Conservation (phyloP, 495 filamentous ascomycete genomes). For the Hyaloscypha finlandica region DNA sequence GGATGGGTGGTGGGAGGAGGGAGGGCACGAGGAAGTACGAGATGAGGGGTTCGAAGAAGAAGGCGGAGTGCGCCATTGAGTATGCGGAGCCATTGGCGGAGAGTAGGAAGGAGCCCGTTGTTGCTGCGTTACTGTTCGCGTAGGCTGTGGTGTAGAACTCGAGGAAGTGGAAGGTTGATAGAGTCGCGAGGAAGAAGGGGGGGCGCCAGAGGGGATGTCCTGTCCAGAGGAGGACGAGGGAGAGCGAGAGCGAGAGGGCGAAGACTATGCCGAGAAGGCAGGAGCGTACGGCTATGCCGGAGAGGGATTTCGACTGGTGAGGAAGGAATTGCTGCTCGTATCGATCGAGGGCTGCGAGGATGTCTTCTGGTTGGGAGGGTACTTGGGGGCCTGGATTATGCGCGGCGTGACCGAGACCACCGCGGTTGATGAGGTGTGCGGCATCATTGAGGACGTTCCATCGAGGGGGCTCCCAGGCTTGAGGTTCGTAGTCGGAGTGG, state of each 20-base stretch:
- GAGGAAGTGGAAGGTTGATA: slow-evolving; percentile 91
- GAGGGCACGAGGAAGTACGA: slow-evolving; percentile 61
- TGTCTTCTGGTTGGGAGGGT: slow-evolving; percentile 5
- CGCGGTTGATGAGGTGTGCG: slow-evolving; percentile 13
- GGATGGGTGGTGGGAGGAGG: slow-evolving; percentile 38
- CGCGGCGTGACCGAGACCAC: slow-evolving; percentile 15
- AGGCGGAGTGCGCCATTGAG: slow-evolving; percentile 75
- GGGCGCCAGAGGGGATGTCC: slow-evolving; percentile 71
- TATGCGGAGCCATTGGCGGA: slow-evolving; percentile 85
- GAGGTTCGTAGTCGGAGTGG: not conserved
- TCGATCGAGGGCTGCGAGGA: slow-evolving; percentile 32
- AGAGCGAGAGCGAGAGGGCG: slow-evolving; percentile 43
- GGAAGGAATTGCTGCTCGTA: slow-evolving; percentile 43
- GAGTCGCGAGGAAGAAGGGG: slow-evolving; percentile 73
- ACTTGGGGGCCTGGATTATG: not conserved
- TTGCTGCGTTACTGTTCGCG: slow-evolving; percentile 76
- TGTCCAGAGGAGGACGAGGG: slow-evolving; percentile 42
- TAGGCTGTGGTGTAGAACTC: slow-evolving; percentile 88
- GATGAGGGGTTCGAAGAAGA: slow-evolving; percentile 69
- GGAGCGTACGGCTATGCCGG: slow-evolving; percentile 75
- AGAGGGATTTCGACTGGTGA: slow-evolving; percentile 65
- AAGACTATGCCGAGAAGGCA: slow-evolving; percentile 54
- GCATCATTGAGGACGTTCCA: slow-evolving; percentile 19
- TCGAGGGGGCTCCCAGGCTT: not conserved
- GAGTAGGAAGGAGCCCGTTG: slow-evolving; percentile 76